A percentile compares a stretch with the other conserved stretches of the same genome.
Evolutionary conservation across 768 basidiomycete species (phyloP).

Genomic region (Termitomyces sp.): DNA sequence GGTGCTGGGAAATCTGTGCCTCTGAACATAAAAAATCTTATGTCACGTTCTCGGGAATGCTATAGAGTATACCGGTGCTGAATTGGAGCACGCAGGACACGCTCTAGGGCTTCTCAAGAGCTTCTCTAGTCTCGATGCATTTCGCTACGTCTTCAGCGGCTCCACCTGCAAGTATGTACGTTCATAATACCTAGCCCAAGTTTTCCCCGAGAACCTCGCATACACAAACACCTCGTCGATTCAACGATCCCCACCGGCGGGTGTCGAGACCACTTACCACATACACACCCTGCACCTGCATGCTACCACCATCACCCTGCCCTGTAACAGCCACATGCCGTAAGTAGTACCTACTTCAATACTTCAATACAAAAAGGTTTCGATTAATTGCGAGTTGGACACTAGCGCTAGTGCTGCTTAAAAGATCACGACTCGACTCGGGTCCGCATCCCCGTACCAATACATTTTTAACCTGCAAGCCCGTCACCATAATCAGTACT

Average conservation of each 20-base stretch:
- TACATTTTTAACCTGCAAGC: not conserved
- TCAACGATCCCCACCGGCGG: not conserved
- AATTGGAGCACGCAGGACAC: not conserved
- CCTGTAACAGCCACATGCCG: not conserved
- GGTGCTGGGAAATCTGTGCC: not conserved
- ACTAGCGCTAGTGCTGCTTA: not conserved
- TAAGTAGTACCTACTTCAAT: not conserved
- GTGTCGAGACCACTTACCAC: no score
- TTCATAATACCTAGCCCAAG: not conserved
- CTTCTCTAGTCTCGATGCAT: not conserved
- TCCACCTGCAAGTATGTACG: not conserved
- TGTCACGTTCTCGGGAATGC: not conserved
- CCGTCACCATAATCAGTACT: not conserved
- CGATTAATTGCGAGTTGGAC: not conserved
- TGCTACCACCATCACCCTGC: not conserved
- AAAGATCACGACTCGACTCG: conserved; percentile 1
- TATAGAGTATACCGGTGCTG: not conserved
- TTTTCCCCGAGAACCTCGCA: not conserved
- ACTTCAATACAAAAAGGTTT: not conserved
- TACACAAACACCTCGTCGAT: not conserved
- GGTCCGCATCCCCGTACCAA: not conserved
- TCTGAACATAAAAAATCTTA: not conserved
- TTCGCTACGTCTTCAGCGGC: not conserved
- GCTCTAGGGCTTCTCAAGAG: not conserved
- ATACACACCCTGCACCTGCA: not conserved